These are phyloP conservation scores for Talaromyces sp. DNA, from an alignment of 2,329 filamentous ascomycete genomes.

Conservation along the genomic window DNA sequence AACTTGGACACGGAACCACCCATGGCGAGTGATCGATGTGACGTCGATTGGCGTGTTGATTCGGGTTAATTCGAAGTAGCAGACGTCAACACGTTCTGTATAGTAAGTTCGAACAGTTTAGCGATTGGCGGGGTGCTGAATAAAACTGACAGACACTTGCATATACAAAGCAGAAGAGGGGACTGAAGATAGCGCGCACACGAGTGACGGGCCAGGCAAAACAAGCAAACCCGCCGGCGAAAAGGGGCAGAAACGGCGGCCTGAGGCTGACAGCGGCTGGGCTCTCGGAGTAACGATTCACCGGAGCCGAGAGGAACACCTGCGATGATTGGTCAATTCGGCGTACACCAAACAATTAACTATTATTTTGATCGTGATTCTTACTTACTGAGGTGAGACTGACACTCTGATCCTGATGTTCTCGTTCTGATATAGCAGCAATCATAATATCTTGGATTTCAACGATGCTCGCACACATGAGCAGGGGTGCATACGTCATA, in stretches of 20 bases:
- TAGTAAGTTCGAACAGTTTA: too few species aligned
- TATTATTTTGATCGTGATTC: too few species aligned
- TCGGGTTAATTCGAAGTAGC: not conserved
- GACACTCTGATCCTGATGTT: too few species aligned
- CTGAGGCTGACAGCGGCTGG: not conserved
- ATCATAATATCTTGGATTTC: too few species aligned
- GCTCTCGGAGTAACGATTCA: not conserved
- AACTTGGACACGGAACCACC: constrained; percentile 91
- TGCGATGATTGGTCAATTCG: too few species aligned
- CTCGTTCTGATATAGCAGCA: too few species aligned
- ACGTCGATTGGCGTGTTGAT: not conserved
- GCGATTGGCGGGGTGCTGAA: too few species aligned
- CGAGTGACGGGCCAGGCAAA: constrained; percentile 4
- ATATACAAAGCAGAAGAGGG: not conserved
- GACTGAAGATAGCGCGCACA: not conserved
- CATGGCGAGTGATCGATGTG: constrained; percentile 54
- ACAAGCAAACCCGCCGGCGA: not conserved
- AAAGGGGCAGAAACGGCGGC: not conserved
- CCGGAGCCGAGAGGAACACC: not conserved
- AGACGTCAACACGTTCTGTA: not conserved
- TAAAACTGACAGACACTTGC: not conserved
- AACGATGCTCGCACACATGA: not conserved
- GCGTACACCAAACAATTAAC: not conserved
- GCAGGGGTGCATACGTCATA: not conserved
- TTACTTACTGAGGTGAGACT: too few species aligned